Base-by-base conservation (phyloP, 2,329 filamentous ascomycete genomes). In the Mollisiaceae sp. region DNA sequence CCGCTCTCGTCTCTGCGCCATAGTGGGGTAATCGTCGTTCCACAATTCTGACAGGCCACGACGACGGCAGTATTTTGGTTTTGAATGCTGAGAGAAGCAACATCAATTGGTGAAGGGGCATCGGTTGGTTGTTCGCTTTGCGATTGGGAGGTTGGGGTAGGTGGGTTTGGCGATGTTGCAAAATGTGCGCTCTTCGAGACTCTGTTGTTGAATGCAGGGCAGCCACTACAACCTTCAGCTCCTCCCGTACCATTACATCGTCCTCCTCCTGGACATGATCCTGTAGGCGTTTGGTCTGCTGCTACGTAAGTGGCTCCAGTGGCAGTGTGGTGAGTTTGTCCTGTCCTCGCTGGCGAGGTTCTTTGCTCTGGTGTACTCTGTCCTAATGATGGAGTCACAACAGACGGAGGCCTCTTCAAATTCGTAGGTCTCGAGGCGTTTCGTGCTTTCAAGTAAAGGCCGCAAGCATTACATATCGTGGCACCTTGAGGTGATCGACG, bases 391-490 rank as follows among this genome's bases (percentile, higher is more conserved):
- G 71, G 63, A 15, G 69, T 38, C 5, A 86, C 78, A 32, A 84
- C 78, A 60, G 82, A 83, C 4, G 87, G 85, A 12, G 91, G 88
- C 67, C 93, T 90, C 80, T 97, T 97, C 65, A 97, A 82, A 73
- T 93, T 97, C 8, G 93, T 95, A 15, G 95, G 95, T 59, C 95
- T 88, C 72, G 92, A 89, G 68, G 94, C 91, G 76, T 98, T 98
- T 71, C 95, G 88, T 11, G 94, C 94, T 78, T 98, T 98, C 68
- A 92, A 83, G 78, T 99, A 99, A 18, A 99, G 84, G 50, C 95
- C 95, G 75, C 95, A 99, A 6, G 95, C 95, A 79, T 99, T 99
- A 81, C 95, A 99, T 66, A 99, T 98, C 35, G 93, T 97, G 62
- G 93, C 91, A 36, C 95, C 95, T 73, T 94, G 89, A 0, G 94